Percentiles rank a stretch among this genome's conserved stretches.
These are phyloP conservation scores for Eucalyptus grandis DNA, from an alignment of 345 rosid genomes.

Conservation along the genomic window DNA sequence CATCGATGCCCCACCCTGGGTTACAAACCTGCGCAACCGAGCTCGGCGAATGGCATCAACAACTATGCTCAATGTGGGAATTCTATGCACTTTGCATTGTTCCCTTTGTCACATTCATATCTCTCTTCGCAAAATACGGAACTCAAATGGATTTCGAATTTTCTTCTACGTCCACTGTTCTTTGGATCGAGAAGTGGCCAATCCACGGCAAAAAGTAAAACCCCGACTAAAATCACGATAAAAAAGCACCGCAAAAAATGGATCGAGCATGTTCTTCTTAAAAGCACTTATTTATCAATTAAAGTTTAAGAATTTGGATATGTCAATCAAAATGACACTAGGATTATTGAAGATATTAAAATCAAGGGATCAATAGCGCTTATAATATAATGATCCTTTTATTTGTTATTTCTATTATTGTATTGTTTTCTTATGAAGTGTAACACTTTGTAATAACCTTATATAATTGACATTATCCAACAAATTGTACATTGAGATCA, in stretches of 20 bases:
- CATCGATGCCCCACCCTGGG: background rate
- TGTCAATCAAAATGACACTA: background rate
- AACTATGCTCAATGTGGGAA: background rate
- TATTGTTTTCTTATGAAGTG: background rate
- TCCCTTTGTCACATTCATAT: background rate
- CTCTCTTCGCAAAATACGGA: background rate
- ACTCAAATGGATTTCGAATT: background rate
- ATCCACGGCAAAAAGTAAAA: background rate
- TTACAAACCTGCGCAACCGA: background rate
- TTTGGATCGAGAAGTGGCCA: background rate
- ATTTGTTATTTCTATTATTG: background rate
- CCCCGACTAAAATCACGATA: background rate
- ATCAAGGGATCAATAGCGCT: background rate
- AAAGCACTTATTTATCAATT: too few relatives aligned
- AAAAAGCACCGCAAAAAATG: background rate
- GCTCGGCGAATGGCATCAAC: background rate
- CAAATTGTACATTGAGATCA: background rate
- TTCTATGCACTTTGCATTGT: background rate
- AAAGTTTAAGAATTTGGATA: too few relatives aligned
- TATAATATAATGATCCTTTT: too few relatives aligned
- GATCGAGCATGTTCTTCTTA: background rate
- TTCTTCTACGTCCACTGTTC: background rate
- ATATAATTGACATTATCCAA: background rate
- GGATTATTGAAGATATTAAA: too few relatives aligned
- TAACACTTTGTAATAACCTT: background rate